phyloP scores from a whole-genome alignment of 2,329 filamentous ascomycete species.

The Venturia pyrina region DNA sequence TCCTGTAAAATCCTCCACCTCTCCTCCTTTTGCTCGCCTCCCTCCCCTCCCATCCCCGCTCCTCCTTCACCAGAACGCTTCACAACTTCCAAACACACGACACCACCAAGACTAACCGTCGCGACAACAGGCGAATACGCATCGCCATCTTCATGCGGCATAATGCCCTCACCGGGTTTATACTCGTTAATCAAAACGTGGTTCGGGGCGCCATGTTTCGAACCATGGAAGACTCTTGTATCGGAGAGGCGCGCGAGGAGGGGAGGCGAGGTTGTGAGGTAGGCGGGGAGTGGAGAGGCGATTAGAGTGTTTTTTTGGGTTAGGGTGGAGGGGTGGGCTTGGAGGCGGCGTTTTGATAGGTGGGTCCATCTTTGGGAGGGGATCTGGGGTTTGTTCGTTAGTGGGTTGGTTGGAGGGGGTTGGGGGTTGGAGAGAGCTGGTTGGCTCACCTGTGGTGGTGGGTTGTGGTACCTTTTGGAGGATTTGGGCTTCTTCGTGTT shows the following conservation, averaged over 20 bases:
- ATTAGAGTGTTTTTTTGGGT: conserved; percentile 66
- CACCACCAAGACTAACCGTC: conserved; percentile 74
- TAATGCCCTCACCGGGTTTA: conserved; percentile 78
- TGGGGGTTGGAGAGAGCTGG: conserved; percentile 5
- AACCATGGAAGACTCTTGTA: conserved; percentile 43
- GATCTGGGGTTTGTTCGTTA: conserved; percentile 24
- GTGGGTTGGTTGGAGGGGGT: neutral
- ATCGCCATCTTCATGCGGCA: conserved; percentile 88
- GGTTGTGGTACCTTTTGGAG: conserved; percentile 52
- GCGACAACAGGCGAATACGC: conserved; percentile 85
- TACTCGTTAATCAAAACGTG: conserved; percentile 96
- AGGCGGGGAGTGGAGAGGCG: conserved; percentile 61
- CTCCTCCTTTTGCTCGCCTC: conserved; percentile 16
- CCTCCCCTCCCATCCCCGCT: neutral
- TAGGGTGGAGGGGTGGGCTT: conserved; percentile 81
- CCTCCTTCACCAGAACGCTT: conserved; percentile 39
- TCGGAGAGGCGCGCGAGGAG: conserved; percentile 36
- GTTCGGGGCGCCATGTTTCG: conserved; percentile 70
- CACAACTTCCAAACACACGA: conserved; percentile 64
- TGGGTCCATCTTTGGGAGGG: conserved; percentile 62
- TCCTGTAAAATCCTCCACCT: conserved; percentile 67
- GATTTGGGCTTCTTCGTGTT: conserved; percentile 61
- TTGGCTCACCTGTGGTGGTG: conserved; percentile 39
- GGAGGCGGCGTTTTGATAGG: conserved; percentile 78
- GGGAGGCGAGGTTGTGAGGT: conserved; percentile 56